Evolutionary conservation across 2,329 filamentous ascomycete genomes (phyloP), one percentile per base, ranked within the genome.

Genomic region (Claviceps digitariae): DNA sequence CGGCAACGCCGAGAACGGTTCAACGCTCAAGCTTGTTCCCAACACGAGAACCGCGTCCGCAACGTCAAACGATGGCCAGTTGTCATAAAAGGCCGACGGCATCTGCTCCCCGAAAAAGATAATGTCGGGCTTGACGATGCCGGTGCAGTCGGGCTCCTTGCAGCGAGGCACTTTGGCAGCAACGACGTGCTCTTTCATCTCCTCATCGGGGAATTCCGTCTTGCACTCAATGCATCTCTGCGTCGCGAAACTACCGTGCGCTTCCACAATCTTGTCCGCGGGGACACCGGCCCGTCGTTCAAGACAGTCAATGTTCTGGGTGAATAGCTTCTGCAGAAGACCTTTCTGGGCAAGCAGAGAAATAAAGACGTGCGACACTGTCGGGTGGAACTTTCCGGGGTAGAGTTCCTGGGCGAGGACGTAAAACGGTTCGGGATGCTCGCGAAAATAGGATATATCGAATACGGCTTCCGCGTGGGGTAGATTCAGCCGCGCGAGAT

Each of bases 221-320:
- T 83, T 82, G 74, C 93, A 98, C 25, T 95, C 89, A 61, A 97
- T 90, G 67, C 93, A 98, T 59, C 84, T 79, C 69, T 97, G 91
- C 1, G 79, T 81, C 23, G 91, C 91, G 66, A 97, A 98, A 66
- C 89, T 95, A 47, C 93, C 93, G 67, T 98, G 93, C 0, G 93
- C 93, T 69, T 97, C 91, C 34, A 98, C 77, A 50, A 98, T 90
- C 67, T 79, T 83, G 2, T 91, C 82, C 0, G 73, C 76, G 0
- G 90, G 87, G 1, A 98, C 83, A 27, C 93, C 93, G 13, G 91
- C 93, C 59, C 81, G 77, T 23, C 90, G 81, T 70, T 98, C 93
- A 13, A 98, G 77, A 62, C 90, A 95, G 71, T 98, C 93, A 60
- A 98, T 97, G 64, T 98, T 98, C 65, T 98, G 93, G 0, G 93